Conservation (phyloP, 768 basidiomycete genomes). For the Polyporus arcularius region DNA sequence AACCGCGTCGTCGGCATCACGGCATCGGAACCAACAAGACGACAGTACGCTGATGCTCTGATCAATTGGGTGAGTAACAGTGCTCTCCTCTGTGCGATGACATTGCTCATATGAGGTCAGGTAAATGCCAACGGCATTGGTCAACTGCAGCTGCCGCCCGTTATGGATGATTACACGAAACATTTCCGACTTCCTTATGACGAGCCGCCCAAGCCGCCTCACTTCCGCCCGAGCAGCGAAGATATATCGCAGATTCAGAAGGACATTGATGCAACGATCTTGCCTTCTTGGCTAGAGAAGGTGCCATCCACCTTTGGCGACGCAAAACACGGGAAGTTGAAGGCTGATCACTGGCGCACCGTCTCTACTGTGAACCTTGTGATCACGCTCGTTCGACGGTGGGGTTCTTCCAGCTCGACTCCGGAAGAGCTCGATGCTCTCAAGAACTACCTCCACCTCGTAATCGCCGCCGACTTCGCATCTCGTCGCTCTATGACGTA, state of each 20-base stretch:
- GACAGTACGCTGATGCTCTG: no score
- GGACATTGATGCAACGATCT: not conserved
- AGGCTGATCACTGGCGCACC: constrained; percentile 34
- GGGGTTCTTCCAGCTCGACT: constrained; percentile 25
- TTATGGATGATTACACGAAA: not conserved
- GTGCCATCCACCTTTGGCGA: constrained; percentile 18
- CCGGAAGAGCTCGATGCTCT: constrained; percentile 2
- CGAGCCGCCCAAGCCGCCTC: not conserved
- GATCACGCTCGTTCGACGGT: constrained; percentile 37
- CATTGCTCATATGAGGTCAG: no score
- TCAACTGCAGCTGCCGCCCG: not conserved
- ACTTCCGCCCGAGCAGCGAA: not conserved
- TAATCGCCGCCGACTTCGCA: not conserved
- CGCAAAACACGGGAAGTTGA: constrained; percentile 17
- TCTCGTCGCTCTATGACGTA: not conserved
- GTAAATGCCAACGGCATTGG: no score
- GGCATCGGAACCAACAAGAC: no score
- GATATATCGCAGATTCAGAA: not conserved
- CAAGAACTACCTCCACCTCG: constrained; percentile 9
- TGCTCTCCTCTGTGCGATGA: no score
- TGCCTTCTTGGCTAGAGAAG: constrained; percentile 18
- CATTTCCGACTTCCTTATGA: not conserved
- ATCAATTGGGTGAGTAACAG: no score
- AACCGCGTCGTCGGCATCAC: no score
- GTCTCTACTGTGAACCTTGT: constrained; percentile 36